These are phyloP conservation scores for Pouteria glomerata DNA, from an alignment of 148 eudicot genomes.

Conservation along the genomic window DNA sequence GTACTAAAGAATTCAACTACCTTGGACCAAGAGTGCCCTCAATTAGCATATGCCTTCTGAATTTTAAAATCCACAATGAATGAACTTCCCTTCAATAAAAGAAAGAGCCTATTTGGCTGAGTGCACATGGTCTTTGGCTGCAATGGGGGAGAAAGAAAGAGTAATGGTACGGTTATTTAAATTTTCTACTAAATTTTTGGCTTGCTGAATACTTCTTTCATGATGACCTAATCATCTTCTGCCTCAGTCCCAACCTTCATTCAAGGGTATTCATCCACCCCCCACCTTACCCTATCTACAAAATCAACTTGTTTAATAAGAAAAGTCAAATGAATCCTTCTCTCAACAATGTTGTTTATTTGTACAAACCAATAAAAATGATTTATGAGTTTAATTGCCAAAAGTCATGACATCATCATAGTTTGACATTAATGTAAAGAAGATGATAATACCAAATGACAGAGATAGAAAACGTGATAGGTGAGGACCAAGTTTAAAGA, in stretches of 20 bases:
- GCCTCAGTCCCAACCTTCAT: background rate
- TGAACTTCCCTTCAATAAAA: too few relatives aligned
- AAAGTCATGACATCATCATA: too few relatives aligned
- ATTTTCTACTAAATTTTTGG: background rate
- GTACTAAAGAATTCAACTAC: background rate
- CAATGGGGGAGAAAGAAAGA: constrained; percentile 12
- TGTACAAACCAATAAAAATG: too few relatives aligned
- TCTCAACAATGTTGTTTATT: background rate
- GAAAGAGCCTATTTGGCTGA: background rate
- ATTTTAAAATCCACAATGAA: background rate
- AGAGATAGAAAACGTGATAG: too few relatives aligned
- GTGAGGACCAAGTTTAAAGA: too few relatives aligned
- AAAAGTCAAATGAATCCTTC: constrained; percentile 7
- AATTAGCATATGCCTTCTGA: background rate
- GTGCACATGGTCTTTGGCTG: constrained; percentile 12
- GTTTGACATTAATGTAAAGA: too few relatives aligned
- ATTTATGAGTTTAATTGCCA: too few relatives aligned
- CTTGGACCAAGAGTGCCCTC: background rate
- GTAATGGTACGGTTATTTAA: background rate
- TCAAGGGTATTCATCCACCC: background rate
- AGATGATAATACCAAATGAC: too few relatives aligned
- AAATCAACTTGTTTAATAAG: background rate
- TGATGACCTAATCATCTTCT: background rate
- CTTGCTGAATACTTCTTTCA: background rate
- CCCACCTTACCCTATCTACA: background rate